Evolutionary conservation across 768 basidiomycete species (phyloP).

Genomic region (Royoungia palumana): DNA sequence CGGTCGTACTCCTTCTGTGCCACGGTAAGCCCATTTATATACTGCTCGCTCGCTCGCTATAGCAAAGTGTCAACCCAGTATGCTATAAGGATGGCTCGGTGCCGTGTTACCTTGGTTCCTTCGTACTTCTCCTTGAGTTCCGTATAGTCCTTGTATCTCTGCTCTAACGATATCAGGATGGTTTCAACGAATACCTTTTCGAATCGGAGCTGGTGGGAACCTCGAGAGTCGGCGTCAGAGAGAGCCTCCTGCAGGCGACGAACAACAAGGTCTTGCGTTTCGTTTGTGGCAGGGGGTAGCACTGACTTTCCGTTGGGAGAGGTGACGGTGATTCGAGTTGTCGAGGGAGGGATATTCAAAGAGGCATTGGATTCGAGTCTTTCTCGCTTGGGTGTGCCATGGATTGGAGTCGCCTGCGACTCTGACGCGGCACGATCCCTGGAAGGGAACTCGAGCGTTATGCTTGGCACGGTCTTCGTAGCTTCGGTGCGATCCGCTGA

Average conservation of each 20-base stretch:
- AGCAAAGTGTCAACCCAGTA: neutral
- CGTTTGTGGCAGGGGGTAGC: conserved; percentile 25
- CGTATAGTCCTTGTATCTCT: conserved; percentile 54
- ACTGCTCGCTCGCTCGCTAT: conserved; percentile 88
- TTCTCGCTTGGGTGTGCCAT: conserved; percentile 12
- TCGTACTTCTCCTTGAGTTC: conserved; percentile 77
- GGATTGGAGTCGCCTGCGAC: conserved; percentile 19
- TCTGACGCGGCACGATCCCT: conserved; percentile 33
- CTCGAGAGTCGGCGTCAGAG: conserved; percentile 55
- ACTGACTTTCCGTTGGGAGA: conserved; percentile 35
- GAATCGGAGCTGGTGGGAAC: conserved; percentile 59
- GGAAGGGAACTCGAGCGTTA: conserved; percentile 11
- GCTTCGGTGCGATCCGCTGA: conserved; percentile 5
- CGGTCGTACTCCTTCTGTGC: conserved; percentile 94
- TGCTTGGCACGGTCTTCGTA: conserved; percentile 12
- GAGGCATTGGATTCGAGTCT: conserved; percentile 28
- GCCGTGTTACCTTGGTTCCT: conserved; percentile 73
- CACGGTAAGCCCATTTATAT: conserved; percentile 87
- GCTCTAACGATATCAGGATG: conserved; percentile 63
- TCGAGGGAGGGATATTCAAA: conserved; percentile 11
- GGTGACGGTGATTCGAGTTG: conserved; percentile 45
- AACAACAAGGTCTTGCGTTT: conserved; percentile 45
- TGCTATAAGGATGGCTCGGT: neutral
- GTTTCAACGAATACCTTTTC: conserved; percentile 73
- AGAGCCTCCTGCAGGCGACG: conserved; percentile 60